Evolutionary conservation across 495 filamentous ascomycete genomes (phyloP).

Genomic region (Neurospora tetrasperma): DNA sequence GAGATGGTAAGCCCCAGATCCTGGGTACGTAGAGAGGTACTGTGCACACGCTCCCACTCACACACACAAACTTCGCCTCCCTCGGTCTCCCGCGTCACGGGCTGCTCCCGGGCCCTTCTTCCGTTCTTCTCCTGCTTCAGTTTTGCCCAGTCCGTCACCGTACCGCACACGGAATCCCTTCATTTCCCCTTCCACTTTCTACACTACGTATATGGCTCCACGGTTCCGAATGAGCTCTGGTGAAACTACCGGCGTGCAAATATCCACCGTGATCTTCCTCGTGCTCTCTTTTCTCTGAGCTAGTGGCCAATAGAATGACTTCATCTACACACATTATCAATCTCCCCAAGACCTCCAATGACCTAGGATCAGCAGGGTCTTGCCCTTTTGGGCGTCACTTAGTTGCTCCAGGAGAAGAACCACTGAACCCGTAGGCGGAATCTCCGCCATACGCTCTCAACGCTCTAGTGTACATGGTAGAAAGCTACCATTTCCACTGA

Average conservation of each 20-base stretch:
- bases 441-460: background rate
- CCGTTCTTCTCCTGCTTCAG: background rate
- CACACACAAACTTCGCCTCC: slow-evolving; percentile 2
- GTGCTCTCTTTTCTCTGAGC: background rate
- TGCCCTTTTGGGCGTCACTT: slow-evolving; percentile 7
- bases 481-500: no score
- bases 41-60: background rate
- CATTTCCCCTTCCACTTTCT: background rate
- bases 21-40: background rate
- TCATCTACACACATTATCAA: slow-evolving; percentile 1
- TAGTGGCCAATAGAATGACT: slow-evolving; percentile 22
- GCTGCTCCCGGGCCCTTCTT: no score
- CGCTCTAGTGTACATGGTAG: background rate
- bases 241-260: background rate
- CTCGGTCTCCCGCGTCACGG: background rate
- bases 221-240: background rate
- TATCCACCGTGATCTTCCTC: background rate
- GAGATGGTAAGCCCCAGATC: background rate
- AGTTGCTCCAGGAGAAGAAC: background rate
- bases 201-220: background rate
- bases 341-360: slow-evolving; percentile 13
- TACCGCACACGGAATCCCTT: background rate
- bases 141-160: slow-evolving; percentile 1
- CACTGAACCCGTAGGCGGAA: background rate
- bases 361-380: slow-evolving; percentile 23